Evolutionary conservation across 805 yeast genomes (phyloP), one percentile per base, ranked within the genome.

Genomic region (Candida sakaeoensis): DNA sequence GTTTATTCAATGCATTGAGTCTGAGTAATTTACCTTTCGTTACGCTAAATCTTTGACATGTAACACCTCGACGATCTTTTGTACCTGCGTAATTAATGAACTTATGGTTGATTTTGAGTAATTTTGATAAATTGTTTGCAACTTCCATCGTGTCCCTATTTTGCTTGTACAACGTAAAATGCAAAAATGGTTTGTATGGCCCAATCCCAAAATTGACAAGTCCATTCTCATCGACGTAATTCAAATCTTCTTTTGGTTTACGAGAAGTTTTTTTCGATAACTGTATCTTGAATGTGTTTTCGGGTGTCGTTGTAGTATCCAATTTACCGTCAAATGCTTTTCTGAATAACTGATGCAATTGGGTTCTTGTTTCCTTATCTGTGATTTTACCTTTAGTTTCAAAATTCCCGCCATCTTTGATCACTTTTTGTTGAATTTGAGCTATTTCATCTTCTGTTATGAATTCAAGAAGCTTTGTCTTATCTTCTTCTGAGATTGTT

Each of bases 81-180:
- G 99, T 95, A 16, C 99, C 99, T 0, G 97, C 95, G 59, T 81
- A 88, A 38, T 86, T 73, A 25, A 93, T 72, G 29, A 69, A 57
- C 47, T 81, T 83, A 4, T 82, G 68, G n/a, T 90, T 91, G 15
- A 85, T 64, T 46, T 88, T 76, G 47, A 93, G 67, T 45, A 86
- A 75, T 55, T 83, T 83, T 36, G 90, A 69, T 36, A 93, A 65
- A 19, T 84, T 62, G 14, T 80, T 74, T 1, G 93, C 93, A 10
- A 87, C 93, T 63, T 93, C 97, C 96, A 93, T 87, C 1, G 99
- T 90, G 51, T 93, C 99, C 57, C 90, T 85, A 64, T 93, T 93
- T 57, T 93, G 97, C 59, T 93, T 93, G 68, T 86, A 89, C 19
- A 93, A 66, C 9, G 85, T 79, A 54, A 90, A 83, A 53, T 85